Base-by-base conservation (phyloP, 371 early-diverging fungal genomes). In the Apophysomyces elegans region DNA sequence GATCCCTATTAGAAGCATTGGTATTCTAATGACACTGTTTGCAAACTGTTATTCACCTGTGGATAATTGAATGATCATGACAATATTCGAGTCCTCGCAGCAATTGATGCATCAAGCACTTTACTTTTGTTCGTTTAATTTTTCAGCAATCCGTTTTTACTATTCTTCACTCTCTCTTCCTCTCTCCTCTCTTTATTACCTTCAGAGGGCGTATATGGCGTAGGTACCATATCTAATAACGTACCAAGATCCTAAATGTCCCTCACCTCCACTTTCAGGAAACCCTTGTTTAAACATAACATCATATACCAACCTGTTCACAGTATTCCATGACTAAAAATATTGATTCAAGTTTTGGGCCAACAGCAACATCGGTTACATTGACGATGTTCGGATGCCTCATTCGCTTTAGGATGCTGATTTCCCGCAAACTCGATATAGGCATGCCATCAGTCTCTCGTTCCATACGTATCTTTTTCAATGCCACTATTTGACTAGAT, bases 401-500 rank as follows among this genome's bases (percentile, higher is more conserved):
- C 65, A 98, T 83, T 38, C 84, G 79, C 72, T 92, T 93, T 58
- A 99, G 76, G 18, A 99, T 85, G 58, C 92, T 88, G 66, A 99
- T 97, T 74, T 99, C 99, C 46, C 99, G 78, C 58, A 98, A 73
- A 14, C 95, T 91, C 16, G 92, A 88, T 37, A 93, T 69, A 9
- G 95, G 94, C 71, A 95, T 73, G 13, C 95, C 95, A 58, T 88
- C 91, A 54, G 90, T 91, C 63, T 86, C 88, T n/a, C 88, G 79
- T 46, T 95, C 94, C 79, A 95, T 89, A 36, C 95, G 86, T 47
- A 96, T 88, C 67, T 88, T 86, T 77, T 98, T 98, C 35, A 99
- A 71, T 0, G 99, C 99, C 9, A 96, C 94, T 32, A 95, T 83
- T 59, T 78, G 77, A 6, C 82, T 81, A 18, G 91, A 90, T 41